A percentile compares a stretch with the other conserved stretches of the same genome.
These are phyloP conservation scores for Colletotrichum cordylinicola DNA, from an alignment of 2,329 filamentous ascomycete species.

Conservation along the genomic window DNA sequence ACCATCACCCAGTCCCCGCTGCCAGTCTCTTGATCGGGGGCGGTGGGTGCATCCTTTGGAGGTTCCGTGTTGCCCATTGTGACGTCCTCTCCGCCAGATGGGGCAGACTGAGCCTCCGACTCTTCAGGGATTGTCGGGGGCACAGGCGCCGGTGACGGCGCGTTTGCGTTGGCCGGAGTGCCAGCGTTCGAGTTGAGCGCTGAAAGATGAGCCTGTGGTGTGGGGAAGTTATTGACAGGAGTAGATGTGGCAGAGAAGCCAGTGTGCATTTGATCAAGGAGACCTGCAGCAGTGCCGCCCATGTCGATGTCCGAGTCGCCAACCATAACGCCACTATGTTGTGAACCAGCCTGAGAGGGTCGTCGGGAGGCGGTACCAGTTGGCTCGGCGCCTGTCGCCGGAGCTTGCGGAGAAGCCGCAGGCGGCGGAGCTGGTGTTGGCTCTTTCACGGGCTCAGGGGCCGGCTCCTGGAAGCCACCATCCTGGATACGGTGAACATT, in stretches of 20 bases:
- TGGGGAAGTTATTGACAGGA: constrained; percentile 64
- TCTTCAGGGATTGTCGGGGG: constrained; percentile 30
- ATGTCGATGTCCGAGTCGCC: constrained; percentile 70
- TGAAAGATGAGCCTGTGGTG: constrained; percentile 65
- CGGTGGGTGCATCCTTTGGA: constrained; percentile 42
- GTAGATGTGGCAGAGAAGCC: constrained; percentile 66
- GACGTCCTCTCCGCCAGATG: constrained; percentile 37
- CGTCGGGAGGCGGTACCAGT: constrained; percentile 50
- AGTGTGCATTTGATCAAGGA: constrained; percentile 74
- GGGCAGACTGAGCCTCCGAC: constrained; percentile 11
- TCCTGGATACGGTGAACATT: constrained; percentile 76
- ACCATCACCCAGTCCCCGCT: constrained; percentile 79
- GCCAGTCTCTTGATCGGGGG: constrained; percentile 55
- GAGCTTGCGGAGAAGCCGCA: constrained; percentile 7
- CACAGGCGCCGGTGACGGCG: constrained; percentile 49
- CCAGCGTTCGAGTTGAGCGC: constrained; percentile 60
- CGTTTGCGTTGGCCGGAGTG: constrained; percentile 58
- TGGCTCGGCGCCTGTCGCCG: constrained; percentile 23
- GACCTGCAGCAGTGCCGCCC: constrained; percentile 66
- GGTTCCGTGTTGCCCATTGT: constrained; percentile 60
- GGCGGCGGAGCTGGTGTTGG: constrained; percentile 28
- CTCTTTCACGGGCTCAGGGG: constrained; percentile 46
- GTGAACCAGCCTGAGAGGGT: constrained; percentile 60
- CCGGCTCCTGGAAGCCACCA: constrained; percentile 74
- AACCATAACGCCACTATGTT: constrained; percentile 59